Base-by-base conservation (phyloP, 2,329 filamentous ascomycete genomes). In the Davidsoniella neocaledoniae region DNA sequence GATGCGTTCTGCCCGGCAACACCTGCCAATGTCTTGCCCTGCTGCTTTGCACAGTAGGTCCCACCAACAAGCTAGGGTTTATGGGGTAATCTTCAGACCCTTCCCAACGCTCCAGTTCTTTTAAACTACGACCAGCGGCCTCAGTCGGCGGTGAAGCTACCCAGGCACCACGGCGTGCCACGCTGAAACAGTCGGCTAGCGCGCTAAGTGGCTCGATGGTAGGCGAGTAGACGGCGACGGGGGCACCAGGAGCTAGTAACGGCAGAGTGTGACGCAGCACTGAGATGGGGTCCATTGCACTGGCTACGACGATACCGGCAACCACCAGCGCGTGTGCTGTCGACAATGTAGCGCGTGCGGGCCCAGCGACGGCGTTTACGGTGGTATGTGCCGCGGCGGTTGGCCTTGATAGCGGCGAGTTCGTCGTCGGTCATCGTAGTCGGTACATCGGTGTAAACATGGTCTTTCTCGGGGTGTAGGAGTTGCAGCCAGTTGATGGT, bases 401-500 rank as follows among this genome's bases (percentile, higher is more conserved):
- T 86, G 12, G 81, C 76, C 66, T 95, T 96, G 74, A 83, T 79
- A 1, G 72, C 66, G 0, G 75, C 68, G 2, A 96, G 68, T 21
- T 74, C 72, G 14, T 79, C 74, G 0, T 78, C 68, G 0, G 77
- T 58, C 1, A 81, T 68, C 0, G 66, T 61, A 0, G 76, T 69
- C 0, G 86, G 82, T 48, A 81, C 74, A 23, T 75, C 72, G 29
- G 69, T 65, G 64, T 94, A 94, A 3, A 82, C 77, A 1, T 75
- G 72, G 62, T 96, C 91, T 26, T 77, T 68, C 36, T 76, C 67
- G 0, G 91, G 91, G 21, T 83, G 73, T 14, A 95, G 68, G 4
- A 98, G 76, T 64, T 96, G 90, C 2, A 98, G 75, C 88, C 90
- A 98, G 25, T 86, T 90, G 26, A 96, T 70, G 4, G 82, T 77